These are phyloP conservation scores for Blastocrithidia nonstop DNA, from an alignment of 208 protist genomes.

Conservation along the genomic window DNA sequence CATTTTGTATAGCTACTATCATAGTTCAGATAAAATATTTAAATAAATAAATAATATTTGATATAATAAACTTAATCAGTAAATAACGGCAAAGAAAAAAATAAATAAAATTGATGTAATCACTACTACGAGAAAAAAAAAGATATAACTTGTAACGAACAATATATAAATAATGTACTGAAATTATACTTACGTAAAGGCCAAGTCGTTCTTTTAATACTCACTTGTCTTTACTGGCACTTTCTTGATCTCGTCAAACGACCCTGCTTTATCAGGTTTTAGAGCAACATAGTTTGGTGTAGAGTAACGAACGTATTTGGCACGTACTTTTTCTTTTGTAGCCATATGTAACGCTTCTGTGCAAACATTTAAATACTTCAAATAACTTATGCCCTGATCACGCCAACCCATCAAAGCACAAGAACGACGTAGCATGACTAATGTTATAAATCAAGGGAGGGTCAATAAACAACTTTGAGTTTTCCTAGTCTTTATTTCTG, in stretches of 20 bases:
- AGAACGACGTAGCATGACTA: constrained; percentile 62
- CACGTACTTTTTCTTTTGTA: constrained; percentile 32
- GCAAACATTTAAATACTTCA: constrained; percentile 84
- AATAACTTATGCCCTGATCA: constrained; percentile 80
- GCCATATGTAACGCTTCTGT: constrained; percentile 75
- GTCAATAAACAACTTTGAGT: no score
- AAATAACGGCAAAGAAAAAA: neutral
- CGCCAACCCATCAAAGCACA: constrained; percentile 47
- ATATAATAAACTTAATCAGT: no score
- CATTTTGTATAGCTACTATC: no score
- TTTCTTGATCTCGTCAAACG: constrained; percentile 42
- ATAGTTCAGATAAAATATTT: neutral
- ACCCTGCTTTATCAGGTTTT: constrained; percentile 44
- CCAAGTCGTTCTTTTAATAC: constrained; percentile 29
- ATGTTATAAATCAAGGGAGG: no score
- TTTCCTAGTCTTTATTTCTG: no score
- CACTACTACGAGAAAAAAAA: neutral
- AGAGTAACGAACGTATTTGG: constrained; percentile 62
- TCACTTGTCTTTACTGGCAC: constrained; percentile 55
- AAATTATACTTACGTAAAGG: neutral
- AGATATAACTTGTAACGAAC: neutral
- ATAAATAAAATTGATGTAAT: neutral
- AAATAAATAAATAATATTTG: neutral
- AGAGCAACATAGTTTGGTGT: constrained; percentile 47
- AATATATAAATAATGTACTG: neutral